phyloP scores from a whole-genome alignment of 176 grass and related monocot genomes.

The Melocanna baccifera region DNA sequence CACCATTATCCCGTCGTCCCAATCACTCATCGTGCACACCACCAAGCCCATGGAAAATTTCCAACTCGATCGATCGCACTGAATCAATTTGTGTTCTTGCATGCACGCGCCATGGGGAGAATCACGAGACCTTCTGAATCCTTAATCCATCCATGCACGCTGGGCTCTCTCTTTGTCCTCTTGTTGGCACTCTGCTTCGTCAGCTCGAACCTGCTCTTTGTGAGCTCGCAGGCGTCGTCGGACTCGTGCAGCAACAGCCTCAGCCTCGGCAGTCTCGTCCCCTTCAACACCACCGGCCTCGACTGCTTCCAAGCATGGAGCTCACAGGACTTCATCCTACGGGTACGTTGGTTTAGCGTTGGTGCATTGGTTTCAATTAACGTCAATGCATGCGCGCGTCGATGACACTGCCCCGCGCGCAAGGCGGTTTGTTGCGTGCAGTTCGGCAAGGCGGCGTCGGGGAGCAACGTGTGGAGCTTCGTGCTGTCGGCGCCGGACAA shows the following conservation, averaged over 20 bases:
- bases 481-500: constrained; percentile 55
- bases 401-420: not conserved
- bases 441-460: constrained; percentile 21
- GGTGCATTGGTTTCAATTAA: not conserved
- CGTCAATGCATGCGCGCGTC: not conserved
- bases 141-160: not conserved
- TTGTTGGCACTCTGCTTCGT: constrained; percentile 14
- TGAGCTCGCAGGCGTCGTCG: constrained; percentile 14
- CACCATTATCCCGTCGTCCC: not conserved
- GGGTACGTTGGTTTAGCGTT: constrained; percentile 7
- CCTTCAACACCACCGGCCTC: constrained; percentile 52
- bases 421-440: not conserved
- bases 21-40: not conserved
- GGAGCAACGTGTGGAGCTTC: constrained; percentile 41
- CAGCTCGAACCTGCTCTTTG: not conserved
- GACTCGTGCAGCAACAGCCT: constrained; percentile 42
- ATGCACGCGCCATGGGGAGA: not conserved
- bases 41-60: not conserved
- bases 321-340: constrained; percentile 44
- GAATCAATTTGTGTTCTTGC: too few species aligned
- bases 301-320: constrained; percentile 46
- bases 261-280: constrained; percentile 30
- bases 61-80: not conserved
- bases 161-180: not conserved
- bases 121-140: not conserved